phyloP scores from a whole-genome alignment of 352 stramenopile species.

The Thalassiosira exigua region DNA sequence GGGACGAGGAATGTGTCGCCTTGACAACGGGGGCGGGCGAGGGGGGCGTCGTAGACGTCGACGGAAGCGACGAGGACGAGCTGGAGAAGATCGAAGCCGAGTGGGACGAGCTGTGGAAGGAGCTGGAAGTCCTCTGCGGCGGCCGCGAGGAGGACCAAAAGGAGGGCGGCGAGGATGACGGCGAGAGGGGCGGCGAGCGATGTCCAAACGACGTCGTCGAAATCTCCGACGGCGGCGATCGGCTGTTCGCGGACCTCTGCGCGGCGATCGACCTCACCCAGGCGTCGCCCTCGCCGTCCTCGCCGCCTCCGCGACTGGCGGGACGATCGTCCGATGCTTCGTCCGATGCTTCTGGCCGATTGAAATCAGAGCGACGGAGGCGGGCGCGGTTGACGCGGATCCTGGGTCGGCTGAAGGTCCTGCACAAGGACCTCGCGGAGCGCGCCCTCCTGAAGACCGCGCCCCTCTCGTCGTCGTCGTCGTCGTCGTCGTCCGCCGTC shows the following conservation, averaged over 20 bases:
- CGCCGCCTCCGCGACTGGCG: too few relatives aligned
- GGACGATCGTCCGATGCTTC: too few relatives aligned
- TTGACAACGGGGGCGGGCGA: neutral
- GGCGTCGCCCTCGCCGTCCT: neutral
- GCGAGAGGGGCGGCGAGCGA: too few relatives aligned
- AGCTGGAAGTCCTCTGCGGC: neutral
- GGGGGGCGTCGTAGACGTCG: too few relatives aligned
- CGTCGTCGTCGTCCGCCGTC: too few relatives aligned
- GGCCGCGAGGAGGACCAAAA: neutral
- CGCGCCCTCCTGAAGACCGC: neutral
- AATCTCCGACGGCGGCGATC: neutral
- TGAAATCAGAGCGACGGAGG: neutral
- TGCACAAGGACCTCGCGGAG: neutral
- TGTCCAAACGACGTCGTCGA: too few relatives aligned
- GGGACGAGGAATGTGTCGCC: neutral
- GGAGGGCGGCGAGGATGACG: neutral
- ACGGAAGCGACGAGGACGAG: conserved; percentile 1
- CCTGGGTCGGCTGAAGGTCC: neutral
- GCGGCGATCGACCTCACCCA: conserved; percentile 1
- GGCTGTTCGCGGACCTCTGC: neutral
- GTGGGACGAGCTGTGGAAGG: conserved; percentile 1
- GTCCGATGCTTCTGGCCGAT: too few relatives aligned
- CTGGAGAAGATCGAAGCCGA: neutral
- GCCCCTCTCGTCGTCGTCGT: neutral
- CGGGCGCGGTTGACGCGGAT: neutral